Evolutionary conservation across 345 rosid genomes (phyloP), one percentile per base, ranked within the genome.

Genomic region (Citrus unshiu): DNA sequence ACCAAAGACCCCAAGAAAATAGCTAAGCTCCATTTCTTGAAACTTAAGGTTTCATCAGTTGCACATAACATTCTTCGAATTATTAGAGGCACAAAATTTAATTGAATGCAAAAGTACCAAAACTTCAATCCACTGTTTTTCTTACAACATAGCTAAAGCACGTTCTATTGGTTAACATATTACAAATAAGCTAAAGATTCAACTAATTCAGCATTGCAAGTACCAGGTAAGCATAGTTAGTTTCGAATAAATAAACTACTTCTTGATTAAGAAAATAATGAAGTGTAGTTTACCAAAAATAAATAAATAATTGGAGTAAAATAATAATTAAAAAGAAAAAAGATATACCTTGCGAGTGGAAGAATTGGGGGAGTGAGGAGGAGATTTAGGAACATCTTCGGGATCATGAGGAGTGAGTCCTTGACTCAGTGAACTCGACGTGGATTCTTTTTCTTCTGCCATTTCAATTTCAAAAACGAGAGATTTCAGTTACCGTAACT

Each of bases 291-390:
- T 18, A 54, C 22, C 22, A 54, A 54, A 54, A 54, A 54, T 1
- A 46, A 46, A 46, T 46, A 46, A 12, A 46, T 46, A 43, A 43
- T 43, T 43, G 16, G 14, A 43, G 16, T 12, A 43, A 10, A 43
- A 43, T 43, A 43, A 43, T 43, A 43, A 43, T 1, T 14, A 18
- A 32, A 16, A 18, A 27, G 25, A 46, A 14, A n/a, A 24, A 24
- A 5, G 39, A 54, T 57, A 64, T 35, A 92, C 98, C 94, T 92
- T 88, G 85, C 94, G 90, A 83, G 96, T 89, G 32, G 96, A 91
- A 77, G 98, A 91, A 84, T 86, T 89, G 27, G 93, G 95, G 49
- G 92, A 90, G 70, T 82, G 80, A 40, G 97, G 97, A 62, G 92
- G 86, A 72, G 94, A 87, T 79, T 89, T 91, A 4, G 85, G 86